A percentile compares a stretch with the other conserved stretches of the same genome.
phyloP scores from a whole-genome alignment of 2,329 filamentous ascomycete species.

The Proliferodiscus dingleyae region DNA sequence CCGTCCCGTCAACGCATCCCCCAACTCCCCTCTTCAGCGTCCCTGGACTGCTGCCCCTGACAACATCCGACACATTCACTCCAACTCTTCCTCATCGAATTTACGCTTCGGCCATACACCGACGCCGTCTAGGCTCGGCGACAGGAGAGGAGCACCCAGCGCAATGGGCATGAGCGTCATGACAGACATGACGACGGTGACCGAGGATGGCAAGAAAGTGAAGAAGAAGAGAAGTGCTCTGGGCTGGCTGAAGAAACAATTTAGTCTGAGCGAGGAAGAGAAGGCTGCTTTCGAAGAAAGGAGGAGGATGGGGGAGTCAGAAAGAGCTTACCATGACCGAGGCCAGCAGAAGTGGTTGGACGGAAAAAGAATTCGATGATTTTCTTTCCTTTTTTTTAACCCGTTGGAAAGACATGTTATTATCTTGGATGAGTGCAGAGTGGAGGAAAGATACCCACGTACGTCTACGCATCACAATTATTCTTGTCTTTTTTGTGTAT shows the following conservation, averaged over 20 bases:
- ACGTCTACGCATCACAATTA: too few species aligned
- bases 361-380: constrained; percentile 18
- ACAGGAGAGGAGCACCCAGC: constrained; percentile 26
- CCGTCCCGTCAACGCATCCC: constrained; percentile 57
- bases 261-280: constrained; percentile 60
- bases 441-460: too few species aligned
- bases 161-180: constrained; percentile 44
- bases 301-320: constrained; percentile 28
- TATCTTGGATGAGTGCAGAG: too few species aligned
- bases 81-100: constrained; percentile 47
- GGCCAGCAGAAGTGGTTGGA: constrained; percentile 21
- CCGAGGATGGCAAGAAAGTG: constrained; percentile 35
- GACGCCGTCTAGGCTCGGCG: constrained; percentile 18
- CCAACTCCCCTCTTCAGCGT: constrained; percentile 56
- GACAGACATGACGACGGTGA: constrained; percentile 45
- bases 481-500: too few species aligned
- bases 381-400: too few species aligned
- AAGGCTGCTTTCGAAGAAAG: constrained; percentile 54
- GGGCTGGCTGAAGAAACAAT: constrained; percentile 65
- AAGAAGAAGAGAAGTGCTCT: constrained; percentile 66
- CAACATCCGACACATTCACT: constrained; percentile 23
- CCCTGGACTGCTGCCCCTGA: constrained; percentile 30
- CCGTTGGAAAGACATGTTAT: too few species aligned
- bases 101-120: constrained; percentile 16
- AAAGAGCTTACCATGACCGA: constrained; percentile 11